Evolutionary conservation across 257 asterid species (phyloP), one percentile per base, ranked within the genome.

Genomic region (Capsicum baccatum): DNA sequence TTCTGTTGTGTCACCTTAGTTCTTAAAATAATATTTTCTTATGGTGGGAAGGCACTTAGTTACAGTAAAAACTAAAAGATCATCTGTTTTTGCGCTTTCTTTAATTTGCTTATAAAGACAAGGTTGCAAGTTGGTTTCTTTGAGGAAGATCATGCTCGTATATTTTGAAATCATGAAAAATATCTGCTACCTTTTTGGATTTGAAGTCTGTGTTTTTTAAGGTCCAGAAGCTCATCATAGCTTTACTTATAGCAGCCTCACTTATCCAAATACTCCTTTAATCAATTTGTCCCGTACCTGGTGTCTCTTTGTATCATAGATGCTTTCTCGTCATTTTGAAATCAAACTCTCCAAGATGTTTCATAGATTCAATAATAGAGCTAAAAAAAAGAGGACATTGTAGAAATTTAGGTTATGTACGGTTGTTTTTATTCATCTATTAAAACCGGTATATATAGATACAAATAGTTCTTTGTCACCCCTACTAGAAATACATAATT

Each of bases 81-180:
- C 19, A 74, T 74, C 13, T 12, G 19, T 50, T 19, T 50, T 74
- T 74, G 39, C 8, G 6, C 80, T 73, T 73, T 12, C 80, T 73
- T n/a, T 3, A 26, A 50, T 1, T 48, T 12, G 42, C 44, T 12
- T 74, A 2, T 11, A 74, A 74, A 74, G 80, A 74, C 7, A 71
- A 71, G 56, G 39, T 73, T 73, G 42, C 59, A 12, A 74, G n/a
- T 74, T 74, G 44, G 44, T 50, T 74, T 74, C 44, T 52, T 74
- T 50, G 44, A 26, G 80, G 80, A 50, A 74, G 80, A 50, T 74
- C 62, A 74, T 74, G 80, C 60, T 12, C 6, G 80, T n/a, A 73
- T 48, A 21, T 73, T 52, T 73, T 48, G 80, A 74, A 74, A 19
- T 48, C 6, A 42, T 48, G 60, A 74, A 74, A 74, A 48, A 11